Percentiles rank a stretch among this genome's conserved stretches.
phyloP scores from a whole-genome alignment of 73 alveolate genomes.

The Paramecium pentaurelia region DNA sequence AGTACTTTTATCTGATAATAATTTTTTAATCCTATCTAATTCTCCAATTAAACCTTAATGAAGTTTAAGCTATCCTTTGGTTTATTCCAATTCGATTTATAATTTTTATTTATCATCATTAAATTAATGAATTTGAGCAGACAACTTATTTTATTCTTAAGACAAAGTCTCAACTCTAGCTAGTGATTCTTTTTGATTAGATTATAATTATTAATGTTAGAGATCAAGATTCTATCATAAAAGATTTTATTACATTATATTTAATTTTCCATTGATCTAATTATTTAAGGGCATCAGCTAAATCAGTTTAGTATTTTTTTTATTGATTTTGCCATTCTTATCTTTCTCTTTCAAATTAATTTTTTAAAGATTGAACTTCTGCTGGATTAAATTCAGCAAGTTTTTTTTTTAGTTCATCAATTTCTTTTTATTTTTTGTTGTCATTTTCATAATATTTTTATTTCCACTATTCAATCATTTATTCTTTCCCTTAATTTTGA shows the following conservation, averaged over 20 bases:
- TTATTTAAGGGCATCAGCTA: not conserved
- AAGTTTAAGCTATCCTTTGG: not conserved
- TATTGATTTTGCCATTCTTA: not conserved
- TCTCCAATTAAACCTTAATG: not conserved
- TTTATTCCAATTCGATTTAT: not conserved
- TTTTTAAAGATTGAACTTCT: not conserved
- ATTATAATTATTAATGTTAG: not conserved
- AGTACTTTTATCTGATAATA: not conserved
- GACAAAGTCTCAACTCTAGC: not conserved
- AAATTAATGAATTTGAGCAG: not conserved
- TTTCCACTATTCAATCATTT: constrained; percentile 13
- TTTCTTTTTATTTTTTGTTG: not conserved
- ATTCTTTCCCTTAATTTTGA: not conserved
- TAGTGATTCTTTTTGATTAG: not conserved
- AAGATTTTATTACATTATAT: not conserved
- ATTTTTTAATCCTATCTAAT: not conserved
- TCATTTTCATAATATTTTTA: not conserved
- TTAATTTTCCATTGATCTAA: constrained; percentile 18
- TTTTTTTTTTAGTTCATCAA: not conserved
- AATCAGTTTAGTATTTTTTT: not conserved
- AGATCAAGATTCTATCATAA: not conserved
- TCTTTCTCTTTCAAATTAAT: not conserved
- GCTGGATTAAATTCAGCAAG: not conserved
- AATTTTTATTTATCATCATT: not conserved
- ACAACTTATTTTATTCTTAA: not conserved